A percentile compares a stretch with the other conserved stretches of the same genome.
These are phyloP conservation scores for Auricularia sp. DNA, from an alignment of 768 basidiomycete species.

Conservation along the genomic window DNA sequence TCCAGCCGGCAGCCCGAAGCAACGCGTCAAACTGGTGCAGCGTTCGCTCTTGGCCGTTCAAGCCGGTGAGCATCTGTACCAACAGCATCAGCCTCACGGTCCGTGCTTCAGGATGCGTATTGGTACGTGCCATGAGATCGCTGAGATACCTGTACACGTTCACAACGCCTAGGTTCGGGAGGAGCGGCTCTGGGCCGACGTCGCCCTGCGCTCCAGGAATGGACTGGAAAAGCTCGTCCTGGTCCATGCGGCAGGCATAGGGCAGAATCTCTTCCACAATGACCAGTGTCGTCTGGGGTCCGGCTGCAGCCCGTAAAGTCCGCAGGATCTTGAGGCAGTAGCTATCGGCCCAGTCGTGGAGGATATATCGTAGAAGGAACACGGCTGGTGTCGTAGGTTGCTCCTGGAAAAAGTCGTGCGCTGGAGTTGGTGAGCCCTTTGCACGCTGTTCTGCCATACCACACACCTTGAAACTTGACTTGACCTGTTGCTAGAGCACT, in stretches of 20 bases:
- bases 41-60: constrained; percentile 63
- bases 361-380: constrained; percentile 13
- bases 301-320: constrained; percentile 13
- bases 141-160: too few species aligned
- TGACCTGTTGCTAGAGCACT: constrained; percentile 1
- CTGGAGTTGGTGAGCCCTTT: not conserved
- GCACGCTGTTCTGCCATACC: not conserved
- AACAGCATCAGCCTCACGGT: constrained; percentile 10
- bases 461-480: constrained; percentile 38
- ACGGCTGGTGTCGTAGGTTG: constrained; percentile 15
- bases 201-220: constrained; percentile 28
- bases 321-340: constrained; percentile 10
- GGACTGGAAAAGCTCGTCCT: constrained; percentile 6
- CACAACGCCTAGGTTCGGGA: constrained; percentile 13
- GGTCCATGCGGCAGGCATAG: constrained; percentile 11
- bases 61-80: constrained; percentile 45
- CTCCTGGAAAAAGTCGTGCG: constrained; percentile 12
- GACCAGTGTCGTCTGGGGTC: constrained; percentile 4
- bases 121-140: too few species aligned
- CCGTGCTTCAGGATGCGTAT: not conserved
- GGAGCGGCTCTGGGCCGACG: constrained; percentile 14
- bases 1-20: constrained; percentile 52
- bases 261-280: constrained; percentile 13
- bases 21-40: constrained; percentile 50
- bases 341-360: constrained; percentile 18